Base-by-base conservation (phyloP, 1,284 basidiomycete species). In the Psilocybe mexicana region DNA sequence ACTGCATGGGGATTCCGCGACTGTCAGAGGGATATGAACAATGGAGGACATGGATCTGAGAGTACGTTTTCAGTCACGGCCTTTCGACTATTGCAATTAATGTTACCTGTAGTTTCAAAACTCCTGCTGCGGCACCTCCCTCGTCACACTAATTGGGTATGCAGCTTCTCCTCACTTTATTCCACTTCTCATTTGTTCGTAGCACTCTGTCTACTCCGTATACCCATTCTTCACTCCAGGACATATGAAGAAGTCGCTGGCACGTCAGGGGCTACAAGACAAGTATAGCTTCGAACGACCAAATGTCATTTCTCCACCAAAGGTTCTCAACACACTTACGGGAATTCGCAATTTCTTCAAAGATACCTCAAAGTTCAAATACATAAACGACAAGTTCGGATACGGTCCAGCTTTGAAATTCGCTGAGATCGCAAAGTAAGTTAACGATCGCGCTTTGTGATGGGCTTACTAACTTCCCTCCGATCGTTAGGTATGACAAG, bases 141-240 rank as follows among this genome's bases (percentile, higher is more conserved):
- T 38, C 69, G 74, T n/a, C 72, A 79, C 57, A 84, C 79, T 62
- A 74, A 77, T 23, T 76, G 67, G 63, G 76, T 77, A 61, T 58
- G 68, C 60, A 40, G 23, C 36, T 24, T 25, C 11, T 18, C 24
- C 35, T 43, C 35, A 38, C 18, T n/a, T 45, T 44, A n/a, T 25
- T 47, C 35, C 14, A 47, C 24, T 18, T 23, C 2, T 43, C 18
- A 35, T 23, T 4, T 8, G 6, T 14, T n/a, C 14, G 1, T 36
- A 76, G 76, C 75, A 77, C 60, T 75, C 74, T 2, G 69, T 73
- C 14, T 77, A 77, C 55, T 68, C 71, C 0, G 71, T 79, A n/a
- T 84, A 81, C 74, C 82, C 85, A 0, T 84, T 86, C 76, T 79
- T 82, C 66, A 79, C 78, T 25, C 73, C 84, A 58, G 51, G 65